Evolutionary conservation across 169 alveolate species (phyloP), one percentile per base, ranked within the genome.

Genomic region (Cryptosporidium xiaoi): DNA sequence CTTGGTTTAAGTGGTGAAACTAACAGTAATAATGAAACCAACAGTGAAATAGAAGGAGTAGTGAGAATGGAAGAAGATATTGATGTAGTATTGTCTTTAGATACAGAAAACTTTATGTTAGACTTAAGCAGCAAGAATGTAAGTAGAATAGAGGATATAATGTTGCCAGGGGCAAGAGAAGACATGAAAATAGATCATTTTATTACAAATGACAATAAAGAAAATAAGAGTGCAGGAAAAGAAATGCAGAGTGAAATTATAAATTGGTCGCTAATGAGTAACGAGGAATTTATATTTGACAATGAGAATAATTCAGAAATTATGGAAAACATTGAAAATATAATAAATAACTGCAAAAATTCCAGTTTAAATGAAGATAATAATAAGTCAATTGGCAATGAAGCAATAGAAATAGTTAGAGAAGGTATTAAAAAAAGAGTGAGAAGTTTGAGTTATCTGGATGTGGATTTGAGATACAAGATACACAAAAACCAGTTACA

Each of bases 141-240:
- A n/a, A 51, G 68, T 13, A 51, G 67, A 31, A 69, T 69, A 20
- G 83, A 69, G 20, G 83, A 69, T 69, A 51, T 69, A 20, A 69
- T 66, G 15, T 55, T 69, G 24, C 83, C 83, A 27, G 64, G 55
- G 10, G 34, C 34, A n/a, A 50, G 18, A 46, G 40, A 62, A 15
- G 46, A 34, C 33, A 50, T 44, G 34, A 24, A 66, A 44, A 40
- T 18, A 66, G 34, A 7, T 48, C 67, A 69, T 16, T 4, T 50
- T 67, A 46, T n/a, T 13, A 2, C 31, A 0, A 33, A 69, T 15
- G 8, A 15, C 16, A 34, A 2, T 0, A 69, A 44, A 15, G 4
- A 16, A 51, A 66, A 33, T 40, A 46, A 31, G 1, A 15, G 44
- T 27, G 31, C 29, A 18, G 18, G 16, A 6, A 40, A 67, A n/a